Conservation (phyloP, 2,329 filamentous ascomycete genomes). For the Coccinonectria pachysandricola region DNA sequence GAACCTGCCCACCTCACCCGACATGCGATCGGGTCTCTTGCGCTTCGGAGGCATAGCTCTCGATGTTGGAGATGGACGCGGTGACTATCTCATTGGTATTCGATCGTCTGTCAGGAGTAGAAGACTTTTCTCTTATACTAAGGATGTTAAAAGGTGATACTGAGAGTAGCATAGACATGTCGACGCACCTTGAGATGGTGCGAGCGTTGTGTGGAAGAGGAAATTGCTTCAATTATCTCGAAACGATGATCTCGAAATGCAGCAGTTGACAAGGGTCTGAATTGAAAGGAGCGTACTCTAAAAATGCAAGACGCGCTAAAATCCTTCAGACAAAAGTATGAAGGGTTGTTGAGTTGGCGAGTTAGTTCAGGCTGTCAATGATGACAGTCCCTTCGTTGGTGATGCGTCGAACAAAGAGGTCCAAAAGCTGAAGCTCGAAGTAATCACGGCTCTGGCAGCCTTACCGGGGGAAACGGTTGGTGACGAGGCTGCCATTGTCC, state of each 20-base stretch:
- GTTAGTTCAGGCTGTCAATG: too few relatives aligned
- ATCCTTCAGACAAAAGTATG: too few relatives aligned
- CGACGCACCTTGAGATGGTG: too few relatives aligned
- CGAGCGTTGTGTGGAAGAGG: conserved; percentile 2
- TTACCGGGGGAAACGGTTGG: conserved; percentile 14
- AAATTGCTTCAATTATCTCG: conserved; percentile 1
- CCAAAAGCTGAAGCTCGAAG: conserved; percentile 8
- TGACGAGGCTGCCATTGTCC: conserved; percentile 17
- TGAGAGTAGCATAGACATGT: too few relatives aligned
- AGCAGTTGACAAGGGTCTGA: conserved; percentile 15
- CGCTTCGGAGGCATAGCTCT: conserved; percentile 47
- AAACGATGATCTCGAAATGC: too few relatives aligned
- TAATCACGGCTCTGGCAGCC: conserved; percentile 18
- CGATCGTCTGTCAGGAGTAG: too few relatives aligned
- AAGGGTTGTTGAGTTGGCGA: too few relatives aligned
- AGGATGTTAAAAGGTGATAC: too few relatives aligned
- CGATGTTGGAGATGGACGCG: conserved; percentile 8
- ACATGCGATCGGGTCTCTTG: conserved; percentile 44
- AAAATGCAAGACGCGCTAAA: conserved; percentile 1
- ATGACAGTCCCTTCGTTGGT: too few relatives aligned
- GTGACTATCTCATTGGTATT: conserved; percentile 26
- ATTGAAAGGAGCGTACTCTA: conserved; percentile 11
- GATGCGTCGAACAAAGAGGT: conserved; percentile 15
- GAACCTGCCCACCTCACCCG: conserved; percentile 41
- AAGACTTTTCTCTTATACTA: too few relatives aligned